Percentiles rank a stretch among this genome's conserved stretches.
phyloP scores from a whole-genome alignment of 768 basidiomycete species.

The Candolleomyces aberdarensis region DNA sequence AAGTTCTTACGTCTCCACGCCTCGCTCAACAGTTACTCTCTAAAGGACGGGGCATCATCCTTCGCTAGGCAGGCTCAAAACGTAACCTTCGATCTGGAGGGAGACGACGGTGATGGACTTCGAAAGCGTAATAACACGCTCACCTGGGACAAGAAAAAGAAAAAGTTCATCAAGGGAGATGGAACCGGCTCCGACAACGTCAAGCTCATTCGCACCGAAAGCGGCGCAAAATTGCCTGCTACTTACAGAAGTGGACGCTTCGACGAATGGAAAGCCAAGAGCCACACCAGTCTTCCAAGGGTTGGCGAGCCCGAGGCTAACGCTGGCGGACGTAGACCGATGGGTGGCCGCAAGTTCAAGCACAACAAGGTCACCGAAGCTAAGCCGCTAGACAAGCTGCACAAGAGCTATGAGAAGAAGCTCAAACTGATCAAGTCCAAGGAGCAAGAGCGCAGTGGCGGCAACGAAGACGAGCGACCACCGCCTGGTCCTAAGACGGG shows the following conservation, averaged over 20 bases:
- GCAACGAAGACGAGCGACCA: conserved; percentile 6
- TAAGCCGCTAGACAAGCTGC: conserved; percentile 76
- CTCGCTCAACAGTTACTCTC: conserved; percentile 64
- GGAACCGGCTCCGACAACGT: conserved; percentile 88
- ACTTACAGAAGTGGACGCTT: conserved; percentile 92
- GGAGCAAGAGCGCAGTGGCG: conserved; percentile 30
- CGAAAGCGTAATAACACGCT: conserved; percentile 56
- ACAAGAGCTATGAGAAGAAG: conserved; percentile 74
- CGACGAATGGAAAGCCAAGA: conserved; percentile 91
- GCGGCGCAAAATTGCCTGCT: conserved; percentile 86
- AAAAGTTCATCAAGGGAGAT: conserved; percentile 86
- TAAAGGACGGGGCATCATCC: conserved; percentile 82
- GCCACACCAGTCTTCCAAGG: conserved; percentile 66
- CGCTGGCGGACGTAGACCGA: conserved; percentile 25
- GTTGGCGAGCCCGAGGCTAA: conserved; percentile 79
- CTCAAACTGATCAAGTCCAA: conserved; percentile 59
- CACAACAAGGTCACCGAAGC: conserved; percentile 63
- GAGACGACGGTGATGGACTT: conserved; percentile 62
- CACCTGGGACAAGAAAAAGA: conserved; percentile 96
- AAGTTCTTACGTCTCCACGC: background rate
- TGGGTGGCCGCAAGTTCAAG: conserved; percentile 61
- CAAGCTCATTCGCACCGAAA: conserved; percentile 91
- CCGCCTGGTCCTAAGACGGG: background rate
- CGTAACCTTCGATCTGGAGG: conserved; percentile 78
- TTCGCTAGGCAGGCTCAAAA: conserved; percentile 82